These are phyloP conservation scores for Hanseniaspora vineae DNA, from an alignment of 805 yeast species.

Conservation along the genomic window DNA sequence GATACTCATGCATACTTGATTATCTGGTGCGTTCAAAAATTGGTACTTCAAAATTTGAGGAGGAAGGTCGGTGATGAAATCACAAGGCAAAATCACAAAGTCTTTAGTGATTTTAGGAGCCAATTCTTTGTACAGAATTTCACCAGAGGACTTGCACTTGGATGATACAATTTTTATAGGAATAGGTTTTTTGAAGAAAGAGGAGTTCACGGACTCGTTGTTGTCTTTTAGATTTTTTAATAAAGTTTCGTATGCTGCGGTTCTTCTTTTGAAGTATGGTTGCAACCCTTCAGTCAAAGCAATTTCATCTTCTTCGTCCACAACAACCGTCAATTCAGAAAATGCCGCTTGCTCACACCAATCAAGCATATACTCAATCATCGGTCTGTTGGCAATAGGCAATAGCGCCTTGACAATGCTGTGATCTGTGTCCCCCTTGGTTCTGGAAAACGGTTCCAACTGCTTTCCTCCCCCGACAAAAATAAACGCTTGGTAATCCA, in stretches of 20 bases:
- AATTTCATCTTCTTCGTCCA: slow-evolving; percentile 34
- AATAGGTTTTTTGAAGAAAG: slow-evolving; percentile 18
- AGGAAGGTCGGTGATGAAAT: slow-evolving; percentile 82
- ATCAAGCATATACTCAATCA: slow-evolving; percentile 74
- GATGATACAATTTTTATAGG: slow-evolving; percentile 31
- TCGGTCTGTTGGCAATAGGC: slow-evolving; percentile 82
- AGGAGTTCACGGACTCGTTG: slow-evolving; percentile 5
- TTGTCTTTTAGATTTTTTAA: slow-evolving; percentile 12
- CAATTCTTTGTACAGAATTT: slow-evolving; percentile 35
- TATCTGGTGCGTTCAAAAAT: slow-evolving; percentile 56
- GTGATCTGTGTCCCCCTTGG: slow-evolving; percentile 39
- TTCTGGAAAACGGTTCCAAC: slow-evolving; percentile 58
- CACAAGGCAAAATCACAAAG: slow-evolving; percentile 85
- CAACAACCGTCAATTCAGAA: slow-evolving; percentile 51
- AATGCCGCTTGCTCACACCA: slow-evolving; percentile 90
- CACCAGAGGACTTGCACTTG: slow-evolving; percentile 49
- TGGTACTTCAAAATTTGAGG: slow-evolving; percentile 81
- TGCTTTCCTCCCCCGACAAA: slow-evolving; percentile 77
- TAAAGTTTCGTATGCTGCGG: slow-evolving; percentile 8
- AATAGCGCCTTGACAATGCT: slow-evolving; percentile 63
- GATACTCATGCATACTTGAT: slow-evolving; percentile 63
- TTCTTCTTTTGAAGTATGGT: slow-evolving; percentile 31
- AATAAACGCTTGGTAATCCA: slow-evolving; percentile 89
- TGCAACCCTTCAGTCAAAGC: slow-evolving; percentile 37
- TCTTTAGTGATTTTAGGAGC: slow-evolving; percentile 32